Evolutionary conservation across 225 moss, liverwort and hornwort genomes (phyloP).

Genomic region (Asterella californica): DNA sequence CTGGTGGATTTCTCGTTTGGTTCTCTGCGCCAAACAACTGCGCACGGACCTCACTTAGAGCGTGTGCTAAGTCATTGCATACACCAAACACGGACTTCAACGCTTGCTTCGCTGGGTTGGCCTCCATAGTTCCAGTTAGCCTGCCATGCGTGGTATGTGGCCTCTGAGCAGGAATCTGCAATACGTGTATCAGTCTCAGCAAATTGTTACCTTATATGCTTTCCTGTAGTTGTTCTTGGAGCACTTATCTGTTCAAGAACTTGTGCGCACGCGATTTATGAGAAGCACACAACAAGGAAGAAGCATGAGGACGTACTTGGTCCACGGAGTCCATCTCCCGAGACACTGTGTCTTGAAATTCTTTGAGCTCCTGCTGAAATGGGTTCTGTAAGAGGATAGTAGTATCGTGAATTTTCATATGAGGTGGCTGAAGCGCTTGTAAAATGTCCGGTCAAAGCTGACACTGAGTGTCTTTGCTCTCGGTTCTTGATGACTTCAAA

Average conservation of each 20-base stretch:
- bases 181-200: neutral
- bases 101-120: slow-evolving; percentile 30
- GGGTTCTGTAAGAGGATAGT: slow-evolving; percentile 26
- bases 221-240: neutral
- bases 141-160: neutral
- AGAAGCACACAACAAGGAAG: neutral
- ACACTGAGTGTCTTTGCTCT: neutral
- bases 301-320: slow-evolving; percentile 15
- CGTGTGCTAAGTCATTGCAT: slow-evolving; percentile 40
- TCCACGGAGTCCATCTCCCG: slow-evolving; percentile 42
- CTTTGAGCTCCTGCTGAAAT: slow-evolving; percentile 40
- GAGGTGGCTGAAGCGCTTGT: neutral
- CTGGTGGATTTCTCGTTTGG: neutral
- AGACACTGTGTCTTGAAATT: slow-evolving; percentile 38
- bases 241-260: neutral
- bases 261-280: neutral
- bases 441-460: neutral
- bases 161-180: slow-evolving; percentile 9
- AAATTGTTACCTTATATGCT: neutral
- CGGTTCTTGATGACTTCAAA: neutral
- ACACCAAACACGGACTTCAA: slow-evolving; percentile 41
- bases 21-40: slow-evolving; percentile 28
- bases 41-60: slow-evolving; percentile 32
- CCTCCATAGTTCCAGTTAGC: neutral
- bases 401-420: neutral